Base-by-base conservation (phyloP, 192 early-diverging fungal species). In the Rhizophagus clarus region DNA sequence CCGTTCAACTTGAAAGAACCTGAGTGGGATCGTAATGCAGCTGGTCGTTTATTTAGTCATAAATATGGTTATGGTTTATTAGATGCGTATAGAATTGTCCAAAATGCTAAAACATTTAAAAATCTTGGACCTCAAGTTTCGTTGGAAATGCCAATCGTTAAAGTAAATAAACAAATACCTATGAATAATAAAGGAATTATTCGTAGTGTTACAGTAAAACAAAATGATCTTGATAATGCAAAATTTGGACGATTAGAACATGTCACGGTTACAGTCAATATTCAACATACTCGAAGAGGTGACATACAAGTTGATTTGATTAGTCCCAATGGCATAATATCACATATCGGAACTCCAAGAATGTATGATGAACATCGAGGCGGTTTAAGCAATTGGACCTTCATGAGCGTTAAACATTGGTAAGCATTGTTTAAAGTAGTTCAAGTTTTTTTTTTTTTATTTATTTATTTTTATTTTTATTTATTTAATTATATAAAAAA, bases 351-450 rank as follows among this genome's bases (percentile, higher is more conserved):
- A 0, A 88, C 89, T 0, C 81, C 85, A 31, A 80, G 98, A 20
- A 85, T 82, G 60, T 86, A 79, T 74, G 98, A 99, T 83, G 75
- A 60, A 15, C 90, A 88, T 79, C 85, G 56, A 9, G 83, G 82
- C 12, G 98, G 98, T 14, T 93, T 97, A 72, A 22, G 72, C 10
- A 88, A 92, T 76, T 99, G 98, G 98, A 96, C 94, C 34, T 95
- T 98, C 78, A 97, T 97, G 95, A 93, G 88, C 37, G 96, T 99
- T 51, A 95, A 94, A 84, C 98, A 99, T 79, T 99, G 98, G 95
- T 96, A 87, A 79, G 85, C 82, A 32, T 24, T 72, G 4, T 56
- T 66, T 61, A 12, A 28, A 22, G 40, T 26, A 51, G 51, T 26
- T 24, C n/a, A 28, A 7, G 31, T 64, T 12, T 3, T 4, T 76